Evolutionary conservation across 345 rosid species (phyloP).

Genomic region (Ricinus communis): DNA sequence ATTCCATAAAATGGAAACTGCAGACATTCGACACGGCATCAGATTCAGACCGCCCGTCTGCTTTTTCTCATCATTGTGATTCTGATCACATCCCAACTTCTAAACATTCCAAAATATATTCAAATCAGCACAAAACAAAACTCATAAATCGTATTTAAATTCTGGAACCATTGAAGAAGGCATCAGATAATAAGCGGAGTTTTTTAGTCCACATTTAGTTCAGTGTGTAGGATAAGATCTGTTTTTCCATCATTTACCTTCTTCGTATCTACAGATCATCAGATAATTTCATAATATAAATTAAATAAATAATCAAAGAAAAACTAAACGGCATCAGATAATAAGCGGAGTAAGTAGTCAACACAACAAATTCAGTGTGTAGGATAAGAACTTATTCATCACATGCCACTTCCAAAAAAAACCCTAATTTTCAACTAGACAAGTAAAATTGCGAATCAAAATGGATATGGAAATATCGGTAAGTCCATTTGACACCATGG

Average conservation of each 20-base stretch:
- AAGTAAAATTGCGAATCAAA: not conserved
- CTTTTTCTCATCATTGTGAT: constrained; percentile 63
- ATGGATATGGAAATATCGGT: constrained; percentile 40
- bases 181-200: constrained; percentile 66
- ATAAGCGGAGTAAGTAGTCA: constrained; percentile 50
- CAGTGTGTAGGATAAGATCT: constrained; percentile 52
- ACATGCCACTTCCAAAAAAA: constrained; percentile 29
- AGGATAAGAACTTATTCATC: constrained; percentile 51
- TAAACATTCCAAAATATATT: not conserved
- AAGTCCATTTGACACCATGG: constrained; percentile 61
- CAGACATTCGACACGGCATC: constrained; percentile 93
- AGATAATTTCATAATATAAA: no score
- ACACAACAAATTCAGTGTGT: constrained; percentile 44
- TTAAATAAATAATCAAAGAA: not conserved
- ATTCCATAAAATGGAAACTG: constrained; percentile 42
- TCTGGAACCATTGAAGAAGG: constrained; percentile 28
- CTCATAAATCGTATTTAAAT: no score
- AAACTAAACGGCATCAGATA: constrained; percentile 48
- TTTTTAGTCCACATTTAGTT: constrained; percentile 40
- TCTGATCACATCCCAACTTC: not conserved
- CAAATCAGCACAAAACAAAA: not conserved
- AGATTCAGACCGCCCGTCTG: constrained; percentile 95
- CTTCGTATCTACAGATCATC: not conserved
- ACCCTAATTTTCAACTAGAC: not conserved
- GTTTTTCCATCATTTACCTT: constrained; percentile 54